Conservation (phyloP, 2,329 filamentous ascomycete species). For the Fusarium nanum region DNA sequence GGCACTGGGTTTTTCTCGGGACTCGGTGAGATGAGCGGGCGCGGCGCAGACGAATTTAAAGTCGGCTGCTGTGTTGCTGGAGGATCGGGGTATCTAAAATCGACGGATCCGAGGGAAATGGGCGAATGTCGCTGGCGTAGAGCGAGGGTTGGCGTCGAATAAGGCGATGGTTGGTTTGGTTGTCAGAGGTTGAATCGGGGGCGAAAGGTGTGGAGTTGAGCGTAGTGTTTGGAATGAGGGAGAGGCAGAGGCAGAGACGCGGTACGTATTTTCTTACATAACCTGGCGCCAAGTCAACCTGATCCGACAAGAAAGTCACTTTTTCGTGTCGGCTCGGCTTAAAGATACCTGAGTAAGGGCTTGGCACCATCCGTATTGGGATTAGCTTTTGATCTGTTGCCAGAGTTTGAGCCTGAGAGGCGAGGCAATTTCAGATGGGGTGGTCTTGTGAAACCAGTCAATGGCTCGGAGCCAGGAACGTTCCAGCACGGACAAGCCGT, state of each 20-base stretch:
- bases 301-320: background rate
- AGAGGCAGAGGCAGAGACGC: constrained; percentile 31
- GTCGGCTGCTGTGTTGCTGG: constrained; percentile 11
- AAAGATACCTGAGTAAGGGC: background rate
- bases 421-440: constrained; percentile 45
- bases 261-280: constrained; percentile 2
- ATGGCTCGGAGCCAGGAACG: constrained; percentile 16
- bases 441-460: constrained; percentile 26
- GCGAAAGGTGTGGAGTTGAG: constrained; percentile 46
- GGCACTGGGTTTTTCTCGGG: constrained; percentile 45
- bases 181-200: constrained; percentile 47
- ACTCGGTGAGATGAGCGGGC: constrained; percentile 30
- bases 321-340: background rate
- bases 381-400: background rate
- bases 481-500: constrained; percentile 28
- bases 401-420: constrained; percentile 49
- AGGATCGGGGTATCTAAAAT: constrained; percentile 18
- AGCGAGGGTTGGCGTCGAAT: constrained; percentile 45
- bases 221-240: constrained; percentile 48
- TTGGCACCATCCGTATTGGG: background rate
- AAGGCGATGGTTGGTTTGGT: constrained; percentile 42
- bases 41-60: constrained; percentile 32
- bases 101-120: constrained; percentile 32
- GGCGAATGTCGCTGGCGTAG: constrained; percentile 42
- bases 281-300: background rate